A percentile compares a stretch with the other conserved stretches of the same genome.
phyloP scores from a whole-genome alignment of 2,329 filamentous ascomycete species.

The Dendryphion nanum region DNA sequence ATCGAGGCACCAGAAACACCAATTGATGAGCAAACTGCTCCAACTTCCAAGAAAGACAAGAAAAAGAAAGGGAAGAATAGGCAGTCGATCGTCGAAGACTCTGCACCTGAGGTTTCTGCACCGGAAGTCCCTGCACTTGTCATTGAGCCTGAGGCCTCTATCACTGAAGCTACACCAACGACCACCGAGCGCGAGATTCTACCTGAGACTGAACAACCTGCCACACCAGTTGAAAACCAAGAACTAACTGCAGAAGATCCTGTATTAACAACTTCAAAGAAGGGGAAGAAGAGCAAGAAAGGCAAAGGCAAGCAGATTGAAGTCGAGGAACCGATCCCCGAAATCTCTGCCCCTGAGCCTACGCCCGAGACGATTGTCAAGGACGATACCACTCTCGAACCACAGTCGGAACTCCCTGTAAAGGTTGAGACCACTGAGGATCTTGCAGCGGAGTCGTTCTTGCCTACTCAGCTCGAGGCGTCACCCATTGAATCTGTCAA shows the following conservation, averaged over 20 bases:
- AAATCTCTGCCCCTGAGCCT: slow-evolving; percentile 5
- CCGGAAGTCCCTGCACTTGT: background rate
- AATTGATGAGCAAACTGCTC: slow-evolving; percentile 1
- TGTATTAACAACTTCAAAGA: no score
- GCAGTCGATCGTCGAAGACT: slow-evolving; percentile 3
- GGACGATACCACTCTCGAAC: slow-evolving; percentile 4
- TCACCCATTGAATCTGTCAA: no score
- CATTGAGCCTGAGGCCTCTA: no score
- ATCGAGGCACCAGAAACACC: background rate
- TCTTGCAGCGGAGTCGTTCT: background rate
- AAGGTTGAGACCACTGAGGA: background rate
- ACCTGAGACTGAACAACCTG: no score
- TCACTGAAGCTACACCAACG: no score
- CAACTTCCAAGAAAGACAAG: slow-evolving; percentile 7
- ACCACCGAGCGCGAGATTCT: no score
- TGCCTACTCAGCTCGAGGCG: no score
- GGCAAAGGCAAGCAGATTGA: slow-evolving; percentile 13
- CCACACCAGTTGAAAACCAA: no score
- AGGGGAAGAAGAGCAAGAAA: slow-evolving; percentile 26
- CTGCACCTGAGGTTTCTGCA: background rate
- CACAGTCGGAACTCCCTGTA: background rate
- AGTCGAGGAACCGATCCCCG: slow-evolving; percentile 7
- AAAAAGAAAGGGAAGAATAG: slow-evolving; percentile 7
- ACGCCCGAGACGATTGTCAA: background rate
- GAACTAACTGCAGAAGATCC: no score